Evolutionary conservation across 129 eudicot genomes (phyloP), one percentile per base, ranked within the genome.

Genomic region (Centrapalus pauciflorus): DNA sequence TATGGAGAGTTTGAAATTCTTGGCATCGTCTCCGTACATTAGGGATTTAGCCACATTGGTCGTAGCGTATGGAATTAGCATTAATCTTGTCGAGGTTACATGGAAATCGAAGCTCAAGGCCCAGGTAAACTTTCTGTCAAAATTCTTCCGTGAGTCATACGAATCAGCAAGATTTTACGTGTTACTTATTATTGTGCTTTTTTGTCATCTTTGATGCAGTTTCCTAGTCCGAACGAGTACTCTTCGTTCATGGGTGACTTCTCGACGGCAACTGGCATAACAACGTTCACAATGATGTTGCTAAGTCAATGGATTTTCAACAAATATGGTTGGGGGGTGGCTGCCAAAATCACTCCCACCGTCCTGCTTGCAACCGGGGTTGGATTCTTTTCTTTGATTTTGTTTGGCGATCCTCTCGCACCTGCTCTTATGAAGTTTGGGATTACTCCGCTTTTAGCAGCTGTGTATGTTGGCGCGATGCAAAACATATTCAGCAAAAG

Each of bases 31-130:
- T 2, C 81, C 78, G 21, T 94, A 94, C 68, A 94, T 94, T 13
- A 86, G 99, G 81, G 89, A 94, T 83, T 87, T 94, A 46, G 99
- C 97, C 2, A 86, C 95, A 0, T 78, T 94, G 73, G 99, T 94
- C 56, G 99, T 94, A 1, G 99, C 99, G 35, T 94, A 94, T 60
- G 99, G 99, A 60, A 89, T 94, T 60, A 86, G 95, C 54, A 89
- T 94, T 62, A 89, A 94, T 76, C 97, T 94, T 13, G 99, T 94
- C 23, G 99, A 94, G 83, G 99, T 94, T 64, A 94, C 99, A 29
- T 94, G 99, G 99, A 94, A 94, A 77, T 89, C 99, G 6, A 94
- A 94, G 87, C 99, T 94, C 72, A 94, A 94, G 77, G 99, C 99
- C 12, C 99, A 94, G 95, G 99, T 94, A 79, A 38, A 56, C 23